phyloP scores from a whole-genome alignment of 106 monocot species.

The Hemerocallis citrina region DNA sequence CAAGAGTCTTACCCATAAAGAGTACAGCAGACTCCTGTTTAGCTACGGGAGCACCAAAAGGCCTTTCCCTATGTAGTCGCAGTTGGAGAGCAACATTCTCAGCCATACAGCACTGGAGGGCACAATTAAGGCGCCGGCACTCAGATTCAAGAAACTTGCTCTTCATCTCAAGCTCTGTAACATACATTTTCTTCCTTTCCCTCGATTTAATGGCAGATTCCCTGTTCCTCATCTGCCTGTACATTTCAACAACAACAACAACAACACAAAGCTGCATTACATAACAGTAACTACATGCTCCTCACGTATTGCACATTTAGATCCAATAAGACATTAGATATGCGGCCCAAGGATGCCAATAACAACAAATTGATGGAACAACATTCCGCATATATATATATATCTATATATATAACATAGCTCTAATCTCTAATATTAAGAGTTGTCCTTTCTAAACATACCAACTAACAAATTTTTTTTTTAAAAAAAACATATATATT shows the following conservation, averaged over 20 bases:
- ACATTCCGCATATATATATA: neutral
- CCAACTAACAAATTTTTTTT: too few relatives aligned
- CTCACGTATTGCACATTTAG: too few relatives aligned
- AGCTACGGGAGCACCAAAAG: slow-evolving; percentile 50
- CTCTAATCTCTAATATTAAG: neutral
- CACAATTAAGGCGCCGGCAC: slow-evolving; percentile 63
- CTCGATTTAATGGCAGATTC: slow-evolving; percentile 96
- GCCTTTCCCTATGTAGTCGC: slow-evolving; percentile 38
- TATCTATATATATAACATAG: neutral
- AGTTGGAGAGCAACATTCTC: slow-evolving; percentile 76
- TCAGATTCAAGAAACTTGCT: slow-evolving; percentile 69
- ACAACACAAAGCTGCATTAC: neutral
- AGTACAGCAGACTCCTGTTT: slow-evolving; percentile 99
- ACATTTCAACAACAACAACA: neutral
- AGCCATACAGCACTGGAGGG: slow-evolving; percentile 50
- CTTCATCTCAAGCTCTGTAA: slow-evolving; percentile 83
- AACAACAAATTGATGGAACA: neutral
- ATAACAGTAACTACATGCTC: too few relatives aligned
- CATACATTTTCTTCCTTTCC: slow-evolving; percentile 84
- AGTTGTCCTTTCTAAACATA: neutral
- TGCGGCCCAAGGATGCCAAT: too few relatives aligned
- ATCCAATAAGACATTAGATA: too few relatives aligned
- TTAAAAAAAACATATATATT: too few relatives aligned
- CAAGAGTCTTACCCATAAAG: slow-evolving; percentile 66
- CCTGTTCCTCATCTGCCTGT: slow-evolving; percentile 87